Evolutionary conservation across 768 basidiomycete species (phyloP).

Genomic region (Russula olivacea): DNA sequence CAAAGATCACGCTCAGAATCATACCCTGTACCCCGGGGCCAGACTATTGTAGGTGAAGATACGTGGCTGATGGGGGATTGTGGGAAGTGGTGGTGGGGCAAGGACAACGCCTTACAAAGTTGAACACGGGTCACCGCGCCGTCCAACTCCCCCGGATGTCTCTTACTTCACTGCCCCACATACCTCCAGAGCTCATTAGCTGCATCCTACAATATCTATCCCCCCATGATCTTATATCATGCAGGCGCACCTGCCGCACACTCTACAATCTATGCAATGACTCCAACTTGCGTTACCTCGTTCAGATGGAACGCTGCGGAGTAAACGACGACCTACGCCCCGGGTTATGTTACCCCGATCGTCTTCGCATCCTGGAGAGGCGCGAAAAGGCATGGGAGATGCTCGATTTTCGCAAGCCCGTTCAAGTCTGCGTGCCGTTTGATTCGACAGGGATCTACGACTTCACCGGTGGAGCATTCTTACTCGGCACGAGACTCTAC

Average conservation of each 20-base stretch:
- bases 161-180: conserved; percentile 7
- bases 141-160: conserved; percentile 4
- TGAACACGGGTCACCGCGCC: too few relatives aligned
- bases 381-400: conserved; percentile 20
- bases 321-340: conserved; percentile 13
- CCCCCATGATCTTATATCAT: conserved; percentile 10
- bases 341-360: conserved; percentile 10
- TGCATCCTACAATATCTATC: conserved; percentile 10
- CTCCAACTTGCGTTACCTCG: conserved; percentile 16
- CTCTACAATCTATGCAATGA: conserved; percentile 3
- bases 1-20: neutral
- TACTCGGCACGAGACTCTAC: conserved; percentile 20
- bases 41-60: neutral
- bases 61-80: neutral
- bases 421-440: conserved; percentile 16
- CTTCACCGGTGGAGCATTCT: conserved; percentile 22
- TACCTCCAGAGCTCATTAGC: conserved; percentile 16
- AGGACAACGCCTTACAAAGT: neutral
- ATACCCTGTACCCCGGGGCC: neutral
- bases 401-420: conserved; percentile 7
- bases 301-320: conserved; percentile 17
- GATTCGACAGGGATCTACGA: conserved; percentile 24
- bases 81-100: neutral
- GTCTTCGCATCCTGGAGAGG: conserved; percentile 10
- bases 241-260: conserved; percentile 8